Percentiles rank a stretch among this genome's conserved stretches.
Evolutionary conservation across 257 asterid species (phyloP).

Genomic region (Capsicum pubescens): DNA sequence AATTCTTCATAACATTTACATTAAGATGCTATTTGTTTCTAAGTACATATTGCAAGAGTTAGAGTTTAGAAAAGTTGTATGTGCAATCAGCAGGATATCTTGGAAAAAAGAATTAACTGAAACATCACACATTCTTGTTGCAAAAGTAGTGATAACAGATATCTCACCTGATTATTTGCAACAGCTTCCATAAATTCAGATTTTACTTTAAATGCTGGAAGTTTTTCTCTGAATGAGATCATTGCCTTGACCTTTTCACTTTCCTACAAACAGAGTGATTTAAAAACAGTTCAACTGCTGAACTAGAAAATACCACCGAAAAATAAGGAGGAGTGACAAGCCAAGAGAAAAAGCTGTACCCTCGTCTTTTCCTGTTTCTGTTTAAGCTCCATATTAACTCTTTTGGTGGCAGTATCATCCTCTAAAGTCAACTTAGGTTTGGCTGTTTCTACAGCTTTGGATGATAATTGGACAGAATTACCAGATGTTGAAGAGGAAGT

Average conservation of each 20-base stretch:
- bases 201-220: constrained; percentile 84
- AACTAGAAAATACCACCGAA: constrained; percentile 19
- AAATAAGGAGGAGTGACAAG: constrained; percentile 22
- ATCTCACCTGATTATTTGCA: constrained; percentile 71
- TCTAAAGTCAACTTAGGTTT: constrained; percentile 41
- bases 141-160: background rate
- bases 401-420: constrained; percentile 51
- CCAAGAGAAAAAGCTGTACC: constrained; percentile 48
- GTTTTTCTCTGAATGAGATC: constrained; percentile 83
- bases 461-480: constrained; percentile 50
- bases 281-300: constrained; percentile 28
- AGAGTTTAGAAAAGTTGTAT: background rate
- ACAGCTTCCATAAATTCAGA: constrained; percentile 85
- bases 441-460: constrained; percentile 45
- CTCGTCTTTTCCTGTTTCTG: constrained; percentile 78
- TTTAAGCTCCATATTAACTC: constrained; percentile 65
- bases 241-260: constrained; percentile 66
- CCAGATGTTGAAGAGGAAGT: constrained; percentile 52
- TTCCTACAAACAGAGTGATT: constrained; percentile 54
- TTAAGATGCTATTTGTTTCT: background rate
- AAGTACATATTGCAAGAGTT: background rate
- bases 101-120: background rate
- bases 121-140: background rate
- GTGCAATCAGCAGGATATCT: background rate
- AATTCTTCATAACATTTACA: background rate